Conservation (phyloP, 257 asterid species). For the Lycium barbarum region DNA sequence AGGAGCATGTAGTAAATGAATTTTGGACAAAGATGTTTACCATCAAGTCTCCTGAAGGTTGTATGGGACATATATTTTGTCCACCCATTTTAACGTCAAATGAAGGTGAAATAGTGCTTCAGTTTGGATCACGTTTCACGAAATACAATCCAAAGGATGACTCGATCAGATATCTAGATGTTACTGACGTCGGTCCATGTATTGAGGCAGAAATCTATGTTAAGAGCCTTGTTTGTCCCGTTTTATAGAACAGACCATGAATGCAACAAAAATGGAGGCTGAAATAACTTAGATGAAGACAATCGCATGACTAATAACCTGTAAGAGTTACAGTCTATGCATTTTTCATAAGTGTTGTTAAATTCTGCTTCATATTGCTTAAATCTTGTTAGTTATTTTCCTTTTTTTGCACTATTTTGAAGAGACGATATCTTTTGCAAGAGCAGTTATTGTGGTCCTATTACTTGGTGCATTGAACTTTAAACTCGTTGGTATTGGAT, state of each 20-base stretch:
- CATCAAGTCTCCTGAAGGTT: no score
- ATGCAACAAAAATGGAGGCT: not conserved
- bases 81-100: no score
- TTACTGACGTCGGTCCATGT: not conserved
- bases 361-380: not conserved
- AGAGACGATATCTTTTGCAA: not conserved
- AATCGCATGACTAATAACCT: not conserved
- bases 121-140: not conserved
- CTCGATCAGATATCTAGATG: not conserved
- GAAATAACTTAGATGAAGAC: not conserved
- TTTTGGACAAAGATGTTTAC: no score
- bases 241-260: not conserved
- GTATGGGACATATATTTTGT: no score
- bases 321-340: not conserved
- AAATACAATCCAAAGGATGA: constrained; percentile 11
- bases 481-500: not conserved
- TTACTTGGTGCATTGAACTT: not conserved
- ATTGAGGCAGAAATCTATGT: not conserved
- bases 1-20: no score
- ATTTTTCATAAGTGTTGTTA: not conserved
- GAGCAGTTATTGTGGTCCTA: not conserved
- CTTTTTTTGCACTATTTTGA: not conserved
- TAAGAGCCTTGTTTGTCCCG: not conserved
- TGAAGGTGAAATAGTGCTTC: no score
- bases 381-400: not conserved